Conservation (phyloP, 2,329 filamentous ascomycete genomes). For the Tolypocladium guangdongense region DNA sequence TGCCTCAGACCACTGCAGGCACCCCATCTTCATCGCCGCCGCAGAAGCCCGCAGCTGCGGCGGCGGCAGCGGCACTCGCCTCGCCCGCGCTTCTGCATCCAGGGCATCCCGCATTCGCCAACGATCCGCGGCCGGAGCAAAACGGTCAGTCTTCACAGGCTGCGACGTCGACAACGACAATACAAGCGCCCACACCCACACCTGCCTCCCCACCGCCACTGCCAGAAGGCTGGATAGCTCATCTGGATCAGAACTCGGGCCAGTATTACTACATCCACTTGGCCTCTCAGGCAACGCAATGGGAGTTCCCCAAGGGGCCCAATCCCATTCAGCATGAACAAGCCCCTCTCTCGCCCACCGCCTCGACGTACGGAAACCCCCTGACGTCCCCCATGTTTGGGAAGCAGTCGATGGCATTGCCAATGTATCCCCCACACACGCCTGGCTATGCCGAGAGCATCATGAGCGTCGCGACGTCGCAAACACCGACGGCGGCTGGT, state of each 20-base stretch:
- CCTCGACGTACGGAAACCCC: conserved; percentile 66
- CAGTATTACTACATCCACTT: conserved; percentile 99
- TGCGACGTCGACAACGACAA: conserved; percentile 27
- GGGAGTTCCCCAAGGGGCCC: conserved; percentile 96
- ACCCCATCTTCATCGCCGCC: conserved; percentile 16
- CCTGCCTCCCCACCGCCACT: conserved; percentile 83
- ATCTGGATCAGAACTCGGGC: conserved; percentile 87
- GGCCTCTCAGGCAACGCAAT: conserved; percentile 89
- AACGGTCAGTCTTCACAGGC: conserved; percentile 38
- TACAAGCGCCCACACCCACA: conserved; percentile 46
- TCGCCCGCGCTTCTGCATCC: conserved; percentile 45
- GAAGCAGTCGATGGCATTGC: conserved; percentile 52
- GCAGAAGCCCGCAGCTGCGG: conserved; percentile 14
- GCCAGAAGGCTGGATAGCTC: conserved; percentile 96
- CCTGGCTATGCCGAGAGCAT: conserved; percentile 80
- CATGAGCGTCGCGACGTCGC: conserved; percentile 65
- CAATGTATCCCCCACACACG: conserved; percentile 71
- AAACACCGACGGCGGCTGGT: conserved; percentile 66
- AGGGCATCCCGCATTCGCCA: conserved; percentile 83
- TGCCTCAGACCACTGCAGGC: conserved; percentile 14
- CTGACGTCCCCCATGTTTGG: conserved; percentile 58
- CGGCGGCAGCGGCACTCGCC: conserved; percentile 20
- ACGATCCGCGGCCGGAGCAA: conserved; percentile 53
- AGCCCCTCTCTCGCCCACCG: conserved; percentile 71
- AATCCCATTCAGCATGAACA: conserved; percentile 79